These are phyloP conservation scores for Nitzschia palea DNA, from an alignment of 108 stramenopile genomes.

Conservation along the genomic window DNA sequence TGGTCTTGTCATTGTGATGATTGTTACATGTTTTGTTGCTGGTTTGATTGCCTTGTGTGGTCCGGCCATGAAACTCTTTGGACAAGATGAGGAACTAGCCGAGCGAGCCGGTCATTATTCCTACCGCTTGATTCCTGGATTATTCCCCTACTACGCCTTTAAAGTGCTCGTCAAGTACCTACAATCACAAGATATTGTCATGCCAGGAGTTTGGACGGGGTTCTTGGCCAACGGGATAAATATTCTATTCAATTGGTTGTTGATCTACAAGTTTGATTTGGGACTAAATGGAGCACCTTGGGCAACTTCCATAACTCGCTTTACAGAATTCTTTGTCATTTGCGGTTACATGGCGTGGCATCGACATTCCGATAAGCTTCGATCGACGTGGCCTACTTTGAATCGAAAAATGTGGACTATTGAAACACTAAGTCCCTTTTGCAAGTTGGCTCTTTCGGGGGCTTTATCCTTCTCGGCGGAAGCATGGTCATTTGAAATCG, in stretches of 20 bases:
- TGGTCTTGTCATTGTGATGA: slow-evolving; percentile 20
- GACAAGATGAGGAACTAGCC: slow-evolving; percentile 34
- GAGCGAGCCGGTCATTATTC: slow-evolving; percentile 37
- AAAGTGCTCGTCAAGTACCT: slow-evolving; percentile 48
- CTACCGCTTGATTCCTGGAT: slow-evolving; percentile 37
- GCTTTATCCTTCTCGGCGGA: slow-evolving; percentile 36
- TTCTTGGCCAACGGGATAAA: slow-evolving; percentile 41
- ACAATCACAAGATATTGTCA: slow-evolving; percentile 34
- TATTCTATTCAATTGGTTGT: slow-evolving; percentile 39
- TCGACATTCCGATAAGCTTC: not conserved
- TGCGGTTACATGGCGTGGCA: slow-evolving; percentile 17
- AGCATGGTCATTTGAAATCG: slow-evolving; percentile 42
- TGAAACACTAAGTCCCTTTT: slow-evolving; percentile 24
- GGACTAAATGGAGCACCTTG: slow-evolving; percentile 43
- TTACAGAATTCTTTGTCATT: slow-evolving; percentile 26
- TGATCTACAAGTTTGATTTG: slow-evolving; percentile 27
- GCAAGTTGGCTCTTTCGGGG: slow-evolving; percentile 24
- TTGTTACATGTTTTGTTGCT: slow-evolving; percentile 16
- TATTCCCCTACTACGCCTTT: slow-evolving; percentile 44
- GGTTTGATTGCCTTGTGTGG: slow-evolving; percentile 36
- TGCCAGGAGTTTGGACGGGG: slow-evolving; percentile 39
- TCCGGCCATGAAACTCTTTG: slow-evolving; percentile 40
- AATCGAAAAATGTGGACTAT: slow-evolving; percentile 4
- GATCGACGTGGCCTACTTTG: slow-evolving; percentile 32
- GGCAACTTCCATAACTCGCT: slow-evolving; percentile 43